Base-by-base conservation (phyloP, 345 rosid species). In the Eucalyptus virginea region DNA sequence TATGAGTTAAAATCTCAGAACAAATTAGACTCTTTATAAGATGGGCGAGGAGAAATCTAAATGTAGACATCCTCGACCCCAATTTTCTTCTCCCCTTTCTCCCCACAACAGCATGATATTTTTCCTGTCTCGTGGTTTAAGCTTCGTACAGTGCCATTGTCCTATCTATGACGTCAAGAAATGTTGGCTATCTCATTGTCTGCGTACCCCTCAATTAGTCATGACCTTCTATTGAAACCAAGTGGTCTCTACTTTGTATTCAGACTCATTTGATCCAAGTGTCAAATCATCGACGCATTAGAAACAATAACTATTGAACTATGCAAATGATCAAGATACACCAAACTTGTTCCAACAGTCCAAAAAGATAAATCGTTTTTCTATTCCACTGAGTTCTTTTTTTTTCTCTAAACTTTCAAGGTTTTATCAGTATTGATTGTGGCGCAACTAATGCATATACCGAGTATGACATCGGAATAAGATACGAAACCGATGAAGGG, bases 371-470 rank as follows among this genome's bases (percentile, higher is more conserved):
- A 40, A 40, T 40, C 6, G 42, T 40, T 40, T 40, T 40, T 40
- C 42, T 40, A 9, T 56, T 24, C 10, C 14, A 10, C 11, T 10
- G 13, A 24, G 6, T 23, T 56, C 3, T 58, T 56, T 56, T n/a
- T n/a, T 58, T 58, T 58, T 58, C 30, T 58, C 30, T 26, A 11
- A 11, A 54, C 2, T 24, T 24, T 1, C 6, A 58, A 90, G 89
- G 89, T 37, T 92, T 88, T 89, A 87, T 92, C 24, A 92, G 91
- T 91, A 60, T 90, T 77, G 93, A 90, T 51, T 92, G 91, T 23
- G 92, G 93, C 7, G 87, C 58, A 28, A 81, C 87, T 2, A 50
- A 23, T 28, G 81, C 17, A 86, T 91, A 87, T 24, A 45, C 67
- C 1, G 89, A 90, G 2, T 4, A 16, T 3, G 16, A 24, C 1